Conservation (phyloP, 2,329 filamentous ascomycete genomes). For the Purpureocillium takamizusanense region DNA sequence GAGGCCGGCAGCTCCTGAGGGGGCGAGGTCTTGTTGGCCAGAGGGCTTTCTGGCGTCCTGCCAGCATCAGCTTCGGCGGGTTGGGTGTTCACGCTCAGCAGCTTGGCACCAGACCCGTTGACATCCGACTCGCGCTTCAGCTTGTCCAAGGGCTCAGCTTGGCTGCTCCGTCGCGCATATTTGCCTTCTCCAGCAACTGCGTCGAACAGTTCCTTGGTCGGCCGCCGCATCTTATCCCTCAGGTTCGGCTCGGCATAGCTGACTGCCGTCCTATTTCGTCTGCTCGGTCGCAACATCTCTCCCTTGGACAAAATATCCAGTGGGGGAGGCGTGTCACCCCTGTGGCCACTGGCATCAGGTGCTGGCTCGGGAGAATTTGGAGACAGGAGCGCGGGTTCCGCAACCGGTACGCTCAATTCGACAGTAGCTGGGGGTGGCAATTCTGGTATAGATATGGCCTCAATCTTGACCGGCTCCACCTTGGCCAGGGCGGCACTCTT, state of each 20-base stretch:
- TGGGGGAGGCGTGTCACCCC: slow-evolving; percentile 51
- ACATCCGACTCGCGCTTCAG: slow-evolving; percentile 24
- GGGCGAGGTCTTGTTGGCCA: slow-evolving; percentile 28
- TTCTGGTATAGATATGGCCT: slow-evolving; percentile 9
- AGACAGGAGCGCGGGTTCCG: slow-evolving; percentile 31
- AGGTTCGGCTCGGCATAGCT: slow-evolving; percentile 80
- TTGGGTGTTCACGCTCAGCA: slow-evolving; percentile 8
- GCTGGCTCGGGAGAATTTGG: slow-evolving; percentile 40
- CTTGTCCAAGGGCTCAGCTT: slow-evolving; percentile 14
- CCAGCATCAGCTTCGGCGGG: slow-evolving; percentile 9
- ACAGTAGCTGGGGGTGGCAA: slow-evolving; percentile 9
- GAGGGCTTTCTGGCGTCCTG: slow-evolving; percentile 26
- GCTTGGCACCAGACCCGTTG: slow-evolving; percentile 20
- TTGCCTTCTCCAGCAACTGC: slow-evolving; percentile 60
- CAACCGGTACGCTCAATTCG: slow-evolving; percentile 19
- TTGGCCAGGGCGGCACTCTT: slow-evolving; percentile 14
- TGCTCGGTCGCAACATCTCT: slow-evolving; percentile 53
- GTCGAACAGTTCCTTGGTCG: slow-evolving; percentile 66
- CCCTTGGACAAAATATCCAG: slow-evolving; percentile 44
- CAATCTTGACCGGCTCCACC: slow-evolving; percentile 13
- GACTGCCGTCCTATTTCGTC: slow-evolving; percentile 58
- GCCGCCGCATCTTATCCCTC: slow-evolving; percentile 74
- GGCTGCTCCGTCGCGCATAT: slow-evolving; percentile 33
- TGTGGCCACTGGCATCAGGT: slow-evolving; percentile 20
- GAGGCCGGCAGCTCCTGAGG: slow-evolving; percentile 19